Evolutionary conservation across 768 basidiomycete species (phyloP), one percentile per base, ranked within the genome.

Genomic region (Dacryopinax primogenitus): DNA sequence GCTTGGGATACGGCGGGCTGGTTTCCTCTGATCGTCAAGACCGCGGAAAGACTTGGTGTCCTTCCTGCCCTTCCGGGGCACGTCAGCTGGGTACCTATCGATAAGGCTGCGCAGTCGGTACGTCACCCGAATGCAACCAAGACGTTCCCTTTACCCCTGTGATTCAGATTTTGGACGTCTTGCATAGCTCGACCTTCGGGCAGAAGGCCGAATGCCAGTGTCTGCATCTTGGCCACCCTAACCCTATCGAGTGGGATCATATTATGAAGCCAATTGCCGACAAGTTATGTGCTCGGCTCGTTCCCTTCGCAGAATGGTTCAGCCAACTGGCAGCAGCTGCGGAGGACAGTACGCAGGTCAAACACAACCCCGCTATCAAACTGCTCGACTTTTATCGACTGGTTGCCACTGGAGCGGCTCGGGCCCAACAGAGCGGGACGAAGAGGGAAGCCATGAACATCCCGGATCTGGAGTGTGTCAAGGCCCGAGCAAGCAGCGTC

Each of bases 221-320:
- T 66, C n/a, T 65, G 47, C 76, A 81, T 66, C 65, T 81, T 1
- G 70, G 77, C 0, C 77, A 80, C 66, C 80, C 80, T 4, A 66
- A 71, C 3, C 73, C 76, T 3, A 66, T 80, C 78, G 78, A 66
- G 67, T 1, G 62, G 67, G 0, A 66, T 78, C 45, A 75, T 6
- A 23, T 44, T 7, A 15, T 79, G 3, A 35, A 21, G 0, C 67
- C 64, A 3, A 68, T 79, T n/a, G 70, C 62, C 0, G 64, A 11
- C 36, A 61, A 7, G 51, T 67, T 63, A 70, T 58, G 62, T 4
- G 66, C 74, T 1, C 72, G 72, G n/a, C 66, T 79, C 23, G 74
- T 77, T 9, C 68, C 72, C 1, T 78, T 76, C 63, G 13, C 66
- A 0, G 39, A 68, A 32, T 78, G 77, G 76, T 64, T 78, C 15